These are phyloP conservation scores for Pleurotus platypus DNA, from an alignment of 768 basidiomycete genomes.

Conservation along the genomic window DNA sequence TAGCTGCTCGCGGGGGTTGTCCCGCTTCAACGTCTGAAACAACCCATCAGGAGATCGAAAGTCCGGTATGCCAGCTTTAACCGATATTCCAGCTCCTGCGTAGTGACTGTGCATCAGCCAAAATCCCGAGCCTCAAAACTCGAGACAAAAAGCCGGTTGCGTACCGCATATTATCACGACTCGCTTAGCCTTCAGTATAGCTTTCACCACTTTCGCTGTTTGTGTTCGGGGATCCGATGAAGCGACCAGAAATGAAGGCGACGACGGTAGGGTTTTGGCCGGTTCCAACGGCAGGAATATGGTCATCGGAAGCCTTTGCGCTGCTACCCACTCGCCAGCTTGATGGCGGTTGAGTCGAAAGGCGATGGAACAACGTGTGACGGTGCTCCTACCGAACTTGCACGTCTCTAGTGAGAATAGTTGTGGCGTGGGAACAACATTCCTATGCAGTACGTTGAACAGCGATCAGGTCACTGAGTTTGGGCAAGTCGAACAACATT, in stretches of 20 bases:
- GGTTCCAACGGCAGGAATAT: constrained; percentile 59
- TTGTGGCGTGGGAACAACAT: constrained; percentile 9
- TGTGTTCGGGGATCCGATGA: constrained; percentile 44
- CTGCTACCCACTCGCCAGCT: neutral
- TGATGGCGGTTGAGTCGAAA: constrained; percentile 13
- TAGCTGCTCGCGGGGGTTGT: constrained; percentile 70
- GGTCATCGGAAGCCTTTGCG: constrained; percentile 42
- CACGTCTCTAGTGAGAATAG: neutral
- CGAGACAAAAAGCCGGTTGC: constrained; percentile 24
- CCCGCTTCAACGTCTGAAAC: constrained; percentile 73
- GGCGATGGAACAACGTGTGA: constrained; percentile 6
- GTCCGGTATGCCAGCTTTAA: constrained; percentile 85
- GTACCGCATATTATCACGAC: constrained; percentile 85
- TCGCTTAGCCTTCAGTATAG: constrained; percentile 75
- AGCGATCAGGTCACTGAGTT: too few relatives aligned
- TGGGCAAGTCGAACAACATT: too few relatives aligned
- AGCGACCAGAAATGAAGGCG: constrained; percentile 52
- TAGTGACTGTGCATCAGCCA: neutral
- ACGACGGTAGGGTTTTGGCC: constrained; percentile 39
- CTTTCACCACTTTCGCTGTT: constrained; percentile 51
- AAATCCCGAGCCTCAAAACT: too few relatives aligned
- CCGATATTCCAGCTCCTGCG: constrained; percentile 84
- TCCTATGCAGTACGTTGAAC: too few relatives aligned
- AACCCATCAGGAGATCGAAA: constrained; percentile 81
- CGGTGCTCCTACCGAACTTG: neutral